Evolutionary conservation across 176 grass and related monocot genomes (phyloP), one percentile per base, ranked within the genome.

Genomic region (Leersia perrieri): DNA sequence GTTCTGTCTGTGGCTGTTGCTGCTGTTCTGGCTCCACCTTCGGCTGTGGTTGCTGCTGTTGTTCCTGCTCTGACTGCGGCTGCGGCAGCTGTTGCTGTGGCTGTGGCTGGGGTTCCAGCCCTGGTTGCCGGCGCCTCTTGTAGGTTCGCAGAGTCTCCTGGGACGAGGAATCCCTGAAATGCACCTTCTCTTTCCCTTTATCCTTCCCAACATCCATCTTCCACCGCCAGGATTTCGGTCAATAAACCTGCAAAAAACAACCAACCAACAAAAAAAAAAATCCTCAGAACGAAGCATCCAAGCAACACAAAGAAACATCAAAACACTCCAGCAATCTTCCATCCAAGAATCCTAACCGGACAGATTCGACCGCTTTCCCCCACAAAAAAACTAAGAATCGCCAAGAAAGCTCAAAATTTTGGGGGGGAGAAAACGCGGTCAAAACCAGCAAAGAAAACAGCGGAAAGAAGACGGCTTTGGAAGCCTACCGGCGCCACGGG

Each of bases 201-300:
- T 39, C 70, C 75, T 33, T 75, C 62, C 44, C 78, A 62, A 28
- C 62, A 42, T 79, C 84, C 86, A 88, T 88, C 80, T 64, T 74
- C 82, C 53, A 35, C 74, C 26, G 58, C 84, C 70, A 80, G 70
- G 68, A 69, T 86, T 88, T 68, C 68, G 74, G 73, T 32, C 77
- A 91, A 78, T 66, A 84, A 89, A 84, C 79, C 87, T 89, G 65
- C 53, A 89, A 8, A 69, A 64, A 75, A 2, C 53, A 80, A 80
- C 42, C 64, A 75, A n/a, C n/a, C n/a, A n/a, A n/a, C n/a, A n/a
- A n/a, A n/a, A n/a, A n/a, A n/a, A 53, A 53, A 85, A 75, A 76
- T 80, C 82, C 64, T 85, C 70, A 80, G 55, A 41, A 25, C 25
- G 7, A 33, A 63, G 12, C 75, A 79, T 67, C 71, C n/a, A 53